These are phyloP conservation scores for Xylaria sp. DNA, from an alignment of 2,329 filamentous ascomycete species.

Conservation along the genomic window DNA sequence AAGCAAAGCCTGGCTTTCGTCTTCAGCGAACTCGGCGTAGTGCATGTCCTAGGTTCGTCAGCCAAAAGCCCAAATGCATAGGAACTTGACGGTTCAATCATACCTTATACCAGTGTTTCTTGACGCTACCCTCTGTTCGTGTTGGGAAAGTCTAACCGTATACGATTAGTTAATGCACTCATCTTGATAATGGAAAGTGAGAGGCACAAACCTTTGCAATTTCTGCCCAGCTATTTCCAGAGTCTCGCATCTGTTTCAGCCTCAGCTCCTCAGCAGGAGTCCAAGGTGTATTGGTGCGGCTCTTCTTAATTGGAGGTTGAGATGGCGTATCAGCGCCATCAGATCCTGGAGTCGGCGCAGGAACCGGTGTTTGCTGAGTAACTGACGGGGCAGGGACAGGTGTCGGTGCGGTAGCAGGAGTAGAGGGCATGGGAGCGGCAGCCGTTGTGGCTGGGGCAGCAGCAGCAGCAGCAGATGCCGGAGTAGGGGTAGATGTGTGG, in stretches of 20 bases:
- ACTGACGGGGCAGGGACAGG: constrained; percentile 52
- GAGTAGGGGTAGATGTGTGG: constrained; percentile 44
- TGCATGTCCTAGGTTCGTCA: constrained; percentile 84
- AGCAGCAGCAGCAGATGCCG: constrained; percentile 42
- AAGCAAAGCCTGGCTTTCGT: constrained; percentile 85
- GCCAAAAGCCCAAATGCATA: constrained; percentile 4
- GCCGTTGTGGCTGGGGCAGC: constrained; percentile 52
- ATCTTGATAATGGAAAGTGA: background rate
- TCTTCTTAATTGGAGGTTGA: constrained; percentile 81
- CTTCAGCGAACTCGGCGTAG: constrained; percentile 97
- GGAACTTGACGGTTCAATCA: constrained; percentile 34
- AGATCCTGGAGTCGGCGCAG: constrained; percentile 46
- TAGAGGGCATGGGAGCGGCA: constrained; percentile 47
- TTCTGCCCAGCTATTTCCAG: constrained; percentile 94
- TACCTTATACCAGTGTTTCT: constrained; percentile 99
- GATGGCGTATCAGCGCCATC: constrained; percentile 52
- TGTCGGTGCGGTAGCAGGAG: constrained; percentile 53
- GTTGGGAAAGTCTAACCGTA: constrained; percentile 81
- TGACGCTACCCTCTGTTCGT: constrained; percentile 95
- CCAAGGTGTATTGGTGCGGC: constrained; percentile 98
- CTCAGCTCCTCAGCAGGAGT: constrained; percentile 92
- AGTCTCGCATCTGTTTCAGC: constrained; percentile 93
- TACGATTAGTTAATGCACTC: constrained; percentile 25
- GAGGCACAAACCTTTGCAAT: constrained; percentile 84
- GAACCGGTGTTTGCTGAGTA: constrained; percentile 49